These are phyloP conservation scores for Saccharomycopsis malanga DNA, from an alignment of 805 yeast genomes.

Conservation along the genomic window DNA sequence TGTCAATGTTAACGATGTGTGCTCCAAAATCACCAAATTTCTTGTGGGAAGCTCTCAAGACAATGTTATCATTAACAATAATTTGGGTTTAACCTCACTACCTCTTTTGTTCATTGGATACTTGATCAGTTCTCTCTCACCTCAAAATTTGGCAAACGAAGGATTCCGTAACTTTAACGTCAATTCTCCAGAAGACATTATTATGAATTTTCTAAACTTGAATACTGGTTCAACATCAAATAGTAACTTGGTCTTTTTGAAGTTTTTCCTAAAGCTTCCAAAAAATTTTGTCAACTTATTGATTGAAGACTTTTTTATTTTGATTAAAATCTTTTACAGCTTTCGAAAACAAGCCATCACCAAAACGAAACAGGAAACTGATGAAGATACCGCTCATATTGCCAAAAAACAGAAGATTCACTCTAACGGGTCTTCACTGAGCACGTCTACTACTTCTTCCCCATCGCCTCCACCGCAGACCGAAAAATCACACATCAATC, in stretches of 20 bases:
- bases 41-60: slow-evolving; percentile 25
- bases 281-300: slow-evolving; percentile 32
- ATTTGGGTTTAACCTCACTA: slow-evolving; percentile 43
- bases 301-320: slow-evolving; percentile 41
- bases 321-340: slow-evolving; percentile 37
- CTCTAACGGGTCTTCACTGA: not conserved
- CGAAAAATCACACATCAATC: slow-evolving; percentile 3
- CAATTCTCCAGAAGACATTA: slow-evolving; percentile 12
- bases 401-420: not conserved
- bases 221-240: slow-evolving; percentile 21
- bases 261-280: slow-evolving; percentile 29
- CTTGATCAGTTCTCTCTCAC: slow-evolving; percentile 18
- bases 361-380: not conserved
- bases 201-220: slow-evolving; percentile 18
- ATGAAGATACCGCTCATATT: not conserved
- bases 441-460: not conserved
- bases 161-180: slow-evolving; percentile 27
- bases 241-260: slow-evolving; percentile 21
- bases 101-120: slow-evolving; percentile 39
- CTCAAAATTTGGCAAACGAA: slow-evolving; percentile 27
- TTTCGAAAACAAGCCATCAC: slow-evolving; percentile 23
- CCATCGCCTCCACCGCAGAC: not conserved
- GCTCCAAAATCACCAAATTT: slow-evolving; percentile 21
- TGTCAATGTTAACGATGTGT: slow-evolving; percentile 11
- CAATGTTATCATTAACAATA: slow-evolving; percentile 37